Conservation (phyloP, 805 yeast genomes). For the Kodamaea fukazawae region DNA sequence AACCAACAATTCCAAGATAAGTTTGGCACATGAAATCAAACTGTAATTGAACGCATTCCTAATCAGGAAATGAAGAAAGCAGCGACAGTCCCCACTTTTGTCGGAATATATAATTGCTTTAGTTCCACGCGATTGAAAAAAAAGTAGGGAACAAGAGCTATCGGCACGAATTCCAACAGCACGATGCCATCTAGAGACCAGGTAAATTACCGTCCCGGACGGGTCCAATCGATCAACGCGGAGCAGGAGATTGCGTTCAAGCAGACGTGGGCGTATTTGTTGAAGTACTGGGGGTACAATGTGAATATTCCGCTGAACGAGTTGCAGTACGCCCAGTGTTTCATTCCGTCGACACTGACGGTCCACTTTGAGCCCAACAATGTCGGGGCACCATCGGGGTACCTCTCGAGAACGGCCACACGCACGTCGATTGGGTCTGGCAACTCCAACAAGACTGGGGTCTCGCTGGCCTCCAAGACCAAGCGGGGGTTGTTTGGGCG, state of each 20-base stretch:
- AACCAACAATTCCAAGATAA: too few relatives aligned
- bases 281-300: conserved; percentile 57
- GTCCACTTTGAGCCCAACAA: conserved; percentile 11
- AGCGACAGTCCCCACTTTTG: neutral
- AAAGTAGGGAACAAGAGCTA: neutral
- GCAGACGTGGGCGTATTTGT: conserved; percentile 66
- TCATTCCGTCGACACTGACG: conserved; percentile 28
- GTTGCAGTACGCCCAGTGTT: conserved; percentile 27
- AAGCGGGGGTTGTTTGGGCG: conserved; percentile 28
- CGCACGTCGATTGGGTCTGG: conserved; percentile 25
- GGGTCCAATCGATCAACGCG: conserved; percentile 35
- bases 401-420: conserved; percentile 22
- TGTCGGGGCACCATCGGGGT: conserved; percentile 9
- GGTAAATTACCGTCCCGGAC: conserved; percentile 32
- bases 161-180: neutral
- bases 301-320: conserved; percentile 30
- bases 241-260: conserved; percentile 66
- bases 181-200: conserved; percentile 11
- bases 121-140: neutral
- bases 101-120: too few relatives aligned
- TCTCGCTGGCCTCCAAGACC: conserved; percentile 25
- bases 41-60: too few relatives aligned
- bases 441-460: conserved; percentile 24
- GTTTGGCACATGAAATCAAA: too few relatives aligned
- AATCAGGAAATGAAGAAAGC: too few relatives aligned